Evolutionary conservation across 257 asterid species (phyloP).

Genomic region (Verbascum thapsus): DNA sequence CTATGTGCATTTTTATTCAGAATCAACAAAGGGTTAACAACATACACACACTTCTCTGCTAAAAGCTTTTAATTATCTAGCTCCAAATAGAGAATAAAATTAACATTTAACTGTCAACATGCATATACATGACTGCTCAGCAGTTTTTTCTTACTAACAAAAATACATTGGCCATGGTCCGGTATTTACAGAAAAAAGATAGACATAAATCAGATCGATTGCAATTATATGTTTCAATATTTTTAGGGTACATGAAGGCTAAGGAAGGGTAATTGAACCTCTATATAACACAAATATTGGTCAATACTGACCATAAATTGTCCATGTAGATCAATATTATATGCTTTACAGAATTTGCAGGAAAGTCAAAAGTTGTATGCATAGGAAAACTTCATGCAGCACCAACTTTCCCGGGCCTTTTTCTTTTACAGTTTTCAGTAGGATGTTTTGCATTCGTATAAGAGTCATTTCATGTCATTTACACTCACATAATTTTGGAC

Average conservation of each 20-base stretch:
- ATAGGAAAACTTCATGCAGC: slow-evolving; percentile 12
- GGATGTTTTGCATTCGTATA: not conserved
- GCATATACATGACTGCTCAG: not conserved
- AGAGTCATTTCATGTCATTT: slow-evolving; percentile 24
- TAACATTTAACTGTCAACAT: slow-evolving; percentile 1
- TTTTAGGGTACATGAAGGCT: slow-evolving; percentile 8
- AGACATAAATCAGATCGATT: not conserved
- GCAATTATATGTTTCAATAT: not conserved
- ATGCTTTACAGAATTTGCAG: slow-evolving; percentile 1
- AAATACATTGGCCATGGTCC: not conserved
- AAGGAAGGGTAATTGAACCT: slow-evolving; percentile 13
- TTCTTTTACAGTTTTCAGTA: not conserved
- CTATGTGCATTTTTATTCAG: not conserved
- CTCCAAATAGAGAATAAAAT: slow-evolving; percentile 3
- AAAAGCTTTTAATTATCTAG: slow-evolving; percentile 8
- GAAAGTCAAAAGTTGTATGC: not conserved
- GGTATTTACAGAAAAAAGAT: slow-evolving; percentile 12
- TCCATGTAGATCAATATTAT: slow-evolving; percentile 4
- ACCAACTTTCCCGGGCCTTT: not conserved
- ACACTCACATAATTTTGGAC: slow-evolving; percentile 17
- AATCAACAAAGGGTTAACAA: not conserved
- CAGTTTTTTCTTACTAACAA: slow-evolving; percentile 9
- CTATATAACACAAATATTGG: not conserved
- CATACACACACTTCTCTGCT: not conserved
- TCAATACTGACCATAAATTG: not conserved